These are phyloP conservation scores for Carex kokanica DNA, from an alignment of 176 grass and related monocot species.

Conservation along the genomic window DNA sequence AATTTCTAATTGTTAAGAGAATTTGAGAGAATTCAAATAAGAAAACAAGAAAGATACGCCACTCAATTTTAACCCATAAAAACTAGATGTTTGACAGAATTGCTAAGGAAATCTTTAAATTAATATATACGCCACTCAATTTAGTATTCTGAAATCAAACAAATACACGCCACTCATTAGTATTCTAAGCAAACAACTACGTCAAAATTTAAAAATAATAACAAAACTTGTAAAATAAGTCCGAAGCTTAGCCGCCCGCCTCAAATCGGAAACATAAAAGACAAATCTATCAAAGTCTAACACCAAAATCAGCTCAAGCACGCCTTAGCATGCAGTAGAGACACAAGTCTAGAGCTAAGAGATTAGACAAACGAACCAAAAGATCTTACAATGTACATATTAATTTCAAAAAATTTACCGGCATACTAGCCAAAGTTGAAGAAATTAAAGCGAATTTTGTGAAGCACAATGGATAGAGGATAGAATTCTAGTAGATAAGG, in stretches of 20 bases:
- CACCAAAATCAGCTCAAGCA: slow-evolving; percentile 5
- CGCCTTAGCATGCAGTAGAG: not conserved
- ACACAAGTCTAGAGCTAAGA: not conserved
- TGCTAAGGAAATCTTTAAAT: not conserved
- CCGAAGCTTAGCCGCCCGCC: not conserved
- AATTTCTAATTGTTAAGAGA: not conserved
- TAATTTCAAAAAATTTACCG: not conserved
- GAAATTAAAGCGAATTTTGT: not conserved
- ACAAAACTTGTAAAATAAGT: not conserved
- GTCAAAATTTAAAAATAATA: not conserved
- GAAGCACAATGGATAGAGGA: not conserved
- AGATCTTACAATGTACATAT: not conserved
- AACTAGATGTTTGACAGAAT: not conserved
- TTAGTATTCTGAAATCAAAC: not conserved
- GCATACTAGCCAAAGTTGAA: not conserved
- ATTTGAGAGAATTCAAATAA: not conserved
- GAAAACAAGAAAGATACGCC: not conserved
- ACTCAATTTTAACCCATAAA: not conserved
- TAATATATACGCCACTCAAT: not conserved
- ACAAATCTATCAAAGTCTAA: not conserved
- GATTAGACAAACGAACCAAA: not conserved
- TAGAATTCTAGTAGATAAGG: not conserved
- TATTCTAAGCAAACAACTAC: not conserved
- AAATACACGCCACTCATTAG: not conserved
- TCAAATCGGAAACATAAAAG: not conserved